Evolutionary conservation across 169 alveolate genomes (phyloP).

Genomic region (Eimeria maxima): DNA sequence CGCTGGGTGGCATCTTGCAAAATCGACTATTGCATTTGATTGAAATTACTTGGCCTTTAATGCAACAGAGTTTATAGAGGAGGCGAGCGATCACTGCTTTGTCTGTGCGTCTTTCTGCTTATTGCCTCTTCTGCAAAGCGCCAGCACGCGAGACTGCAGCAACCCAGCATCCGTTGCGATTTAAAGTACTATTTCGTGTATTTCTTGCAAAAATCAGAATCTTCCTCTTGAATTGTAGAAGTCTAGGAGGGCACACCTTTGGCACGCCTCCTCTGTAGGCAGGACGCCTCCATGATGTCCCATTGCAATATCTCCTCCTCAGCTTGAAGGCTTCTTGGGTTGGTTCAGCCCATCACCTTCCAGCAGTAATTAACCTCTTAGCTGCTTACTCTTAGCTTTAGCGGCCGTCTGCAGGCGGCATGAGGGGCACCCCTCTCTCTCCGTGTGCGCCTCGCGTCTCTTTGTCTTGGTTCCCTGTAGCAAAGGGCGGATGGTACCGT

Average conservation of each 20-base stretch:
- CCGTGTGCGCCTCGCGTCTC: slow-evolving; percentile 58
- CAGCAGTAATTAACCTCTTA: background rate
- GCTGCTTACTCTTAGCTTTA: background rate
- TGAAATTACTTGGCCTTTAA: background rate
- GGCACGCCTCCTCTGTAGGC: background rate
- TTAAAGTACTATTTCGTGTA: background rate
- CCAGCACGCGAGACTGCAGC: background rate
- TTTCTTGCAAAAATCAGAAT: background rate
- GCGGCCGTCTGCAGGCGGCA: slow-evolving; percentile 37
- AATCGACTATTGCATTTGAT: background rate
- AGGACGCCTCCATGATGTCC: background rate
- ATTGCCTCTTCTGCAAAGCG: background rate
- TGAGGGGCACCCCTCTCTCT: slow-evolving; percentile 48
- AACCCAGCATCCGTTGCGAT: background rate
- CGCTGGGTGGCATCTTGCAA: background rate
- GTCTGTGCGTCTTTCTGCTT: background rate
- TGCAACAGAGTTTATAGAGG: background rate
- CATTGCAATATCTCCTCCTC: background rate
- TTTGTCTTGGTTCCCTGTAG: slow-evolving; percentile 19
- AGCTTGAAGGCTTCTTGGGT: background rate
- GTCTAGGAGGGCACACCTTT: background rate
- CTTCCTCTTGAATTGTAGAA: background rate
- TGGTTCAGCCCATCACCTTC: background rate
- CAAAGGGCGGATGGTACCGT: background rate
- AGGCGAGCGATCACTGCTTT: background rate